Conservation (phyloP, 345 rosid genomes). For the Firmiana major region DNA sequence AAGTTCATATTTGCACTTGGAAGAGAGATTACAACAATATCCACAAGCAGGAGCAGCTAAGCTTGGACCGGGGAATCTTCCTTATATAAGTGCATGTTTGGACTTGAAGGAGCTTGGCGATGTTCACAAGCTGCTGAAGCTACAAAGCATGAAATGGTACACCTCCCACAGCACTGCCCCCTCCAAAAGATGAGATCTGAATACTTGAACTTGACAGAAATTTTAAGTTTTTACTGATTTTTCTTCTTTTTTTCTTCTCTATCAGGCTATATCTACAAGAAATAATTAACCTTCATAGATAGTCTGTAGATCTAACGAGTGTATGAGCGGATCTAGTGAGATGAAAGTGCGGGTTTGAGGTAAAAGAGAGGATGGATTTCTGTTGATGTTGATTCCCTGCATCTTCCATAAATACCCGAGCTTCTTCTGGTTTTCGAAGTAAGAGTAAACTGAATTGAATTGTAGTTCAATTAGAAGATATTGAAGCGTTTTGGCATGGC, state of each 20-base stretch:
- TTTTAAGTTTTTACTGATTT: neutral
- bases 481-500: slow-evolving; percentile 15
- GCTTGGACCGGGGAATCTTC: too few relatives aligned
- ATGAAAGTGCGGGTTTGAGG: neutral
- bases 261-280: neutral
- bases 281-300: neutral
- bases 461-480: neutral
- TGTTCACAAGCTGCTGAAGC: neutral
- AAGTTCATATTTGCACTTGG: neutral
- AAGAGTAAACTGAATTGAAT: neutral
- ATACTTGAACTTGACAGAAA: neutral
- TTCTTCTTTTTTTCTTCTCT: neutral
- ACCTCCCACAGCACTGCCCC: neutral
- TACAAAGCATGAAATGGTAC: neutral
- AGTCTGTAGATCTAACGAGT: neutral
- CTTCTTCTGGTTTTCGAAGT: neutral
- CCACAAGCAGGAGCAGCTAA: neutral
- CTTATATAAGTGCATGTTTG: too few relatives aligned
- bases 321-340: neutral
- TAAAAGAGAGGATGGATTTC: neutral
- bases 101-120: neutral
- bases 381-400: neutral
- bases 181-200: neutral
- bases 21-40: neutral
- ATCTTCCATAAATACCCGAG: neutral